phyloP scores from a whole-genome alignment of 2,329 filamentous ascomycete genomes.

The Aaosphaeria pasadenensis region DNA sequence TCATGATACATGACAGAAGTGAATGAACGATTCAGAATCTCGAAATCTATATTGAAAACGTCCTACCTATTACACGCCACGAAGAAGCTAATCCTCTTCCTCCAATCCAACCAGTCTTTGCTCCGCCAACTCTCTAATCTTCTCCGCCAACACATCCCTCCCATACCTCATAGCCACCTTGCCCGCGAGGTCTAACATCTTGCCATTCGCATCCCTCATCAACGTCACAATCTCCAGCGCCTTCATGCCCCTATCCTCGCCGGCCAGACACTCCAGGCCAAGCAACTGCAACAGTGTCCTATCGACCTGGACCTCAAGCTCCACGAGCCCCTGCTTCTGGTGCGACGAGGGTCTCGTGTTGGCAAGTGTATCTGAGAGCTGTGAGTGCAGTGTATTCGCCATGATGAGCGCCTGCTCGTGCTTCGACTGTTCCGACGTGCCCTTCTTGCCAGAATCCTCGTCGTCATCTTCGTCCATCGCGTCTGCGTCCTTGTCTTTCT shows the following conservation, averaged over 20 bases:
- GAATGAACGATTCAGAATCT: too few relatives aligned
- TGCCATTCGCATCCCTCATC: conserved; percentile 79
- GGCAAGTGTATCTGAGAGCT: conserved; percentile 72
- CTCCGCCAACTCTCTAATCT: conserved; percentile 86
- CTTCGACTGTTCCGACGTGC: conserved; percentile 52
- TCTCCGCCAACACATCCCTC: conserved; percentile 74
- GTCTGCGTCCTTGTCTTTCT: conserved; percentile 22
- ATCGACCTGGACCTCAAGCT: conserved; percentile 80
- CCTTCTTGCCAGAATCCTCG: conserved; percentile 8
- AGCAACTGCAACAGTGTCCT: conserved; percentile 87
- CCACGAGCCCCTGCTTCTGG: conserved; percentile 65
- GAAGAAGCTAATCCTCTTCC: conserved; percentile 43
- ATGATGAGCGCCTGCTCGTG: conserved; percentile 83
- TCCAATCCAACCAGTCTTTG: conserved; percentile 60
- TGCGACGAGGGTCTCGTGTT: conserved; percentile 62
- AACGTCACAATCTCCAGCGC: conserved; percentile 86
- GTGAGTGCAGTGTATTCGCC: conserved; percentile 65
- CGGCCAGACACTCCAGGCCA: conserved; percentile 84
- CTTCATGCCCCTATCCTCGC: conserved; percentile 91
- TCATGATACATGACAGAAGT: too few relatives aligned
- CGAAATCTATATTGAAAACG: too few relatives aligned
- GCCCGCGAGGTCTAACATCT: conserved; percentile 86
- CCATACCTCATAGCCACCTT: conserved; percentile 89
- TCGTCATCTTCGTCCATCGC: conserved; percentile 36
- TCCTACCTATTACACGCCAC: too few relatives aligned